A percentile compares a stretch with the other conserved stretches of the same genome.
Conservation (phyloP, 495 filamentous ascomycete species). For the Penicillium canariense region DNA sequence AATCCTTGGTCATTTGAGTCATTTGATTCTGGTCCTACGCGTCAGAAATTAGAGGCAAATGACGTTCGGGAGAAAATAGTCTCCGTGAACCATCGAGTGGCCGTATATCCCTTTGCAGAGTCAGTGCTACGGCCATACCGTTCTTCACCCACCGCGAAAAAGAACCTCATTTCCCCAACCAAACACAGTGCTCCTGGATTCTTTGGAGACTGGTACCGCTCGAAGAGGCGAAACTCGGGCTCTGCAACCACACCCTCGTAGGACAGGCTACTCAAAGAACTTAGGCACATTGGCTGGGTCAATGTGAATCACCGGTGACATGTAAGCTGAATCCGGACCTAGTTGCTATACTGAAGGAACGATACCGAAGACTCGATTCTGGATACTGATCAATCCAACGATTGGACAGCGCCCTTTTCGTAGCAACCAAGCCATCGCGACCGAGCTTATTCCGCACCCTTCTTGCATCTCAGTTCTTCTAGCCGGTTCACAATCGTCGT, state of each 20-base stretch:
- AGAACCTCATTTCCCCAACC: conserved; percentile 48
- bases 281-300: conserved; percentile 38
- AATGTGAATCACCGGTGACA: conserved; percentile 42
- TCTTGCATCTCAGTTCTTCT: conserved; percentile 57
- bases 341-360: not conserved
- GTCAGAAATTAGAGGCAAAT: no score
- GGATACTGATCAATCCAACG: conserved; percentile 55
- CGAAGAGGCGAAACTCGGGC: conserved; percentile 49
- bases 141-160: not conserved
- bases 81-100: conserved; percentile 40
- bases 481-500: conserved; percentile 53
- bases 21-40: no score
- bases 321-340: conserved; percentile 28
- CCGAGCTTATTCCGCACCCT: conserved; percentile 55
- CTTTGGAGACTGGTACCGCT: conserved; percentile 40
- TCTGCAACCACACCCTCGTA: conserved; percentile 44
- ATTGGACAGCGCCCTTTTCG: conserved; percentile 51
- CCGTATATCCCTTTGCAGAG: conserved; percentile 27
- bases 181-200: conserved; percentile 44
- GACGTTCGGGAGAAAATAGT: no score
- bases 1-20: conserved; percentile 46
- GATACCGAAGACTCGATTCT: conserved; percentile 55
- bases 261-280: conserved; percentile 40
- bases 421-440: conserved; percentile 62
- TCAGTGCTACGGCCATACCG: conserved; percentile 4